Base-by-base conservation (phyloP, 768 basidiomycete genomes). In the Terana coerulea region DNA sequence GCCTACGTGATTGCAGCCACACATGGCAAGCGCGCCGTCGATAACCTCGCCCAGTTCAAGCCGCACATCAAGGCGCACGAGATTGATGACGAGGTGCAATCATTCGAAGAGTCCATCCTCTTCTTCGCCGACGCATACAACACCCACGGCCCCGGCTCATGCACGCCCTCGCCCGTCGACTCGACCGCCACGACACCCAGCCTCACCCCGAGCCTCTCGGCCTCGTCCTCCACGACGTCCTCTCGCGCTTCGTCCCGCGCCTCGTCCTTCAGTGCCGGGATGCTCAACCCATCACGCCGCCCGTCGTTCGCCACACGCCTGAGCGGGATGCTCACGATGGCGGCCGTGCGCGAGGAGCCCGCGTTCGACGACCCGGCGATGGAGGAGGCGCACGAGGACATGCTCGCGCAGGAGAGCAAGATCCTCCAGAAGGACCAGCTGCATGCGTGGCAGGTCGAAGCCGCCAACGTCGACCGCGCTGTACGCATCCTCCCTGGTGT, bases 1-100 rank as follows among this genome's bases (percentile, higher is more conserved):
- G 72, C 75, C 51, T 73, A 79, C 50, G 83, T 86, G 55, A 85
- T 88, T 60, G 81, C 80, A 9, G 81, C 83, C 34, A 88, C 86
- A n/a, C 86, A 89, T 64, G 86, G 86, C 61, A 83, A 86, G 62
- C 82, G 86, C 54, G 87, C 86, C 11, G 73, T 85, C 61, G 86
- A 88, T 70, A 89, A 88, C 68, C 78, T 88, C 56, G 64, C 75
- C 3, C 71, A 75, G 43, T 81, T 82, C 72, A 81, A 79, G 60
- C 82, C 83, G 0, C 64, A 74, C 28, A 77, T 84, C 59, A 71
- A 72, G 56, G 40, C 61, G 19, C 72, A 81, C 64, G 76, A 83
- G 64, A 78, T 84, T 72, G 78, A 80, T 59, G 65, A 55, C 26
- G 81, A 79, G 52, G 81, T 84, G 2, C 68, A 73, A n/a, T 70